Percentiles rank a stretch among this genome's conserved stretches.
These are phyloP conservation scores for Chionographis japonica DNA, from an alignment of 106 monocot species.

Conservation along the genomic window DNA sequence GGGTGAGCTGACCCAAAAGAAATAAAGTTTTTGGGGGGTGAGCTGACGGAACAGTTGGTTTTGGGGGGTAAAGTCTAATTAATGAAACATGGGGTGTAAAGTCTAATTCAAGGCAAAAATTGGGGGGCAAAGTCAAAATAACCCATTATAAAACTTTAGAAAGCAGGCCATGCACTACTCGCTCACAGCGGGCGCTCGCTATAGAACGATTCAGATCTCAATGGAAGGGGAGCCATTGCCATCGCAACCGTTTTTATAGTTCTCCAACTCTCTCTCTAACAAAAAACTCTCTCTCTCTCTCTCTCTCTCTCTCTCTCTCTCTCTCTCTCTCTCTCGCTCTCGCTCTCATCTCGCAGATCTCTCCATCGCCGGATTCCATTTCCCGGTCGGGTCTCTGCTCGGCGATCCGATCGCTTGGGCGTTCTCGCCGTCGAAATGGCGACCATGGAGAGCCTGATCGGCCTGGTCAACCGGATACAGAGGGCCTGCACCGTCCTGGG, in stretches of 20 bases:
- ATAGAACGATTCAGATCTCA: no score
- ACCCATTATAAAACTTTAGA: no score
- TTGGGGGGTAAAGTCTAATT: no score
- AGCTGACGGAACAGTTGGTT: no score
- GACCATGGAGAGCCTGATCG: slow-evolving; percentile 86
- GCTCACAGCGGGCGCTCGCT: no score
- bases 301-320: background rate
- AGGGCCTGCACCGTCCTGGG: slow-evolving; percentile 77
- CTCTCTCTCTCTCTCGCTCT: background rate
- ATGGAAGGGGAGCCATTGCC: background rate
- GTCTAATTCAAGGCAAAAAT: no score
- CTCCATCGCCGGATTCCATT: background rate
- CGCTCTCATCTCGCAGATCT: background rate
- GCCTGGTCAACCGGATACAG: slow-evolving; percentile 74
- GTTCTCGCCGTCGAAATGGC: slow-evolving; percentile 26
- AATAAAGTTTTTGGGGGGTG: no score
- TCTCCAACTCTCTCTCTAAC: background rate
- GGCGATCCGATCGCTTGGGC: background rate
- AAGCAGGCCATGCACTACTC: no score
- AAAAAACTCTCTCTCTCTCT: background rate
- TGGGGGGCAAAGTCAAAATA: no score
- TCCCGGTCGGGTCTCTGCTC: no score
- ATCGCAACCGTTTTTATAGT: slow-evolving; percentile 4
- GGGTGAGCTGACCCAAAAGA: no score
- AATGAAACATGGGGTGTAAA: no score